Evolutionary conservation across 805 yeast genomes (phyloP).

Genomic region (Saccharomycopsis synnaedendra): DNA sequence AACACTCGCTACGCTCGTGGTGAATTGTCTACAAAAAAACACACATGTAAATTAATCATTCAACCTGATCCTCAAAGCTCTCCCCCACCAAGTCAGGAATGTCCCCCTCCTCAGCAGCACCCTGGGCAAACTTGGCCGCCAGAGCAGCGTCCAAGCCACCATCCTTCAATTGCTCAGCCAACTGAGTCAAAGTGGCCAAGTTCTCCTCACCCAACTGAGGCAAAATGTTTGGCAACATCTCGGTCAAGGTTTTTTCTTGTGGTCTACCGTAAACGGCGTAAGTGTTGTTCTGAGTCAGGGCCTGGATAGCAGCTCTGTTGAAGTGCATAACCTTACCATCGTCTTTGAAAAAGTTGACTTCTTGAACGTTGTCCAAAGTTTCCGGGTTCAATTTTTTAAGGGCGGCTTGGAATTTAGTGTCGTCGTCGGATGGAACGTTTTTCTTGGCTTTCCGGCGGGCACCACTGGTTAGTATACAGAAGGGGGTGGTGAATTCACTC

Average conservation of each 20-base stretch:
- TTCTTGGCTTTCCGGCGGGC: conserved; percentile 92
- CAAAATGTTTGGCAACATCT: conserved; percentile 86
- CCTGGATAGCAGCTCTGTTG: conserved; percentile 93
- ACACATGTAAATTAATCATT: conserved; percentile 24
- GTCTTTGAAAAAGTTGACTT: conserved; percentile 95
- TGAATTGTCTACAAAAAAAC: neutral
- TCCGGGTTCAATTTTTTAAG: conserved; percentile 83
- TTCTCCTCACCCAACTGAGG: conserved; percentile 96
- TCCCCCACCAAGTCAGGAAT: conserved; percentile 80
- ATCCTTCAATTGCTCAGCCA: conserved; percentile 72
- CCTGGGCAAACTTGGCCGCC: conserved; percentile 30
- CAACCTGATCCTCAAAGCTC: conserved; percentile 37
- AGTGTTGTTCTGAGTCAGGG: conserved; percentile 82
- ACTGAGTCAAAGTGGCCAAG: conserved; percentile 74
- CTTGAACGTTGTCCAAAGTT: conserved; percentile 82
- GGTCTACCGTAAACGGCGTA: conserved; percentile 92
- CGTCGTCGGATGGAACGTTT: conserved; percentile 61
- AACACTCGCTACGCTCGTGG: neutral
- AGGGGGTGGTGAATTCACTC: too few species aligned
- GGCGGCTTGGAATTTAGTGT: conserved; percentile 81
- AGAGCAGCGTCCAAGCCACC: conserved; percentile 26
- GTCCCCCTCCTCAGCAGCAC: conserved; percentile 44
- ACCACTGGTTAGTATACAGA: conserved; percentile 21
- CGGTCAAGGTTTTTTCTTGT: conserved; percentile 85
- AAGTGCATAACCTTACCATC: conserved; percentile 95